Conservation (phyloP, 805 yeast genomes). For the Schwanniomyces vanrijiae region DNA sequence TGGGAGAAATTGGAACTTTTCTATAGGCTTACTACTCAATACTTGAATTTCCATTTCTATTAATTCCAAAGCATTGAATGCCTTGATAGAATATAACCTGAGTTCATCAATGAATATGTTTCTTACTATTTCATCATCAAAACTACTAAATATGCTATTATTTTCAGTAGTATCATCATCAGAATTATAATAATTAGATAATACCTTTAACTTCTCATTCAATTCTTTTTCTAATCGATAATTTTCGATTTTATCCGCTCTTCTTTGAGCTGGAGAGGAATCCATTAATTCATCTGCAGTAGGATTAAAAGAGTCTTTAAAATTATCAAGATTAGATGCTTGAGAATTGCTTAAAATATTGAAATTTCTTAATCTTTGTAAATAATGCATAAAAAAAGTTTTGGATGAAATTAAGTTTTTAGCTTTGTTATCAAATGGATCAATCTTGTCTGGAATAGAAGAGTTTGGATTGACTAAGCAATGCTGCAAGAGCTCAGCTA, state of each 20-base stretch:
- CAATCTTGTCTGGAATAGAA: slow-evolving; percentile 20
- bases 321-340: slow-evolving; percentile 34
- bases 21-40: slow-evolving; percentile 43
- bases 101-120: slow-evolving; percentile 56
- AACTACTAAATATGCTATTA: slow-evolving; percentile 22
- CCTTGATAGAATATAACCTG: slow-evolving; percentile 47
- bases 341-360: slow-evolving; percentile 42
- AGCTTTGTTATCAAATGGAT: slow-evolving; percentile 20
- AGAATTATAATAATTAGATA: slow-evolving; percentile 29
- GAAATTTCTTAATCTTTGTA: slow-evolving; percentile 44
- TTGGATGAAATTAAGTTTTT: slow-evolving; percentile 33
- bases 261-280: slow-evolving; percentile 38
- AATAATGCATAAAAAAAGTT: slow-evolving; percentile 43
- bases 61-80: slow-evolving; percentile 59
- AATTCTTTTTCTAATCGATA: slow-evolving; percentile 61
- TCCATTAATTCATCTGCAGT: slow-evolving; percentile 33
- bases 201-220: slow-evolving; percentile 37
- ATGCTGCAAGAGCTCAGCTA: slow-evolving; percentile 36
- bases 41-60: slow-evolving; percentile 66
- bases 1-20: slow-evolving; percentile 2
- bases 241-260: slow-evolving; percentile 73
- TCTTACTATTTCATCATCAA: slow-evolving; percentile 68
- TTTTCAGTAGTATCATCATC: slow-evolving; percentile 11
- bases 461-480: slow-evolving; percentile 18
- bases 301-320: slow-evolving; percentile 43